These are phyloP conservation scores for Aspergillus floridensis DNA, from an alignment of 2,329 filamentous ascomycete genomes.

Conservation along the genomic window DNA sequence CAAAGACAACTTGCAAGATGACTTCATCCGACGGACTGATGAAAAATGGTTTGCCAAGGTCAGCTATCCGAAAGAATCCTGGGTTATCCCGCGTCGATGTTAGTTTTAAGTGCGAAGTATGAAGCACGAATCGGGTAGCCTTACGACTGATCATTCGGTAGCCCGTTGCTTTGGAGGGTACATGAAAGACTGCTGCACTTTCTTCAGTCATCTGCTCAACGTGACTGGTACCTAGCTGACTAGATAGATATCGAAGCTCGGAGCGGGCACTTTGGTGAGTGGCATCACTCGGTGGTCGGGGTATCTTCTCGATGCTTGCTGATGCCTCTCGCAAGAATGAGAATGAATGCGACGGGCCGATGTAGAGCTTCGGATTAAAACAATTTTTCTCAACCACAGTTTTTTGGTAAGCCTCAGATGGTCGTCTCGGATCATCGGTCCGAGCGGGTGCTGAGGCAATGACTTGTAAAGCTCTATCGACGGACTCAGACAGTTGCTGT, in stretches of 20 bases:
- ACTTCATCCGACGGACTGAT: not conserved
- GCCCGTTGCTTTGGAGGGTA: not conserved
- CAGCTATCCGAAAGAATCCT: not conserved
- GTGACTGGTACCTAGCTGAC: not conserved
- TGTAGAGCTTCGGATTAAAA: not conserved
- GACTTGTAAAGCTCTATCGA: not conserved
- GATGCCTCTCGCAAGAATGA: not conserved
- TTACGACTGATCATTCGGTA: slow-evolving; percentile 1
- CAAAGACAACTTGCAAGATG: slow-evolving; percentile 11
- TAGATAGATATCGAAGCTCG: not conserved
- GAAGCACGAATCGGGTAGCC: not conserved
- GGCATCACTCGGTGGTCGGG: not conserved
- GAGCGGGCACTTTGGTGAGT: not conserved
- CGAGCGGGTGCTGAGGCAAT: not conserved
- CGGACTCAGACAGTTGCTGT: not conserved
- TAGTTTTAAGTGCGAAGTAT: not conserved
- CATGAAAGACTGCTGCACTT: not conserved
- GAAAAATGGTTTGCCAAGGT: not conserved
- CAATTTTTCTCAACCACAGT: not conserved
- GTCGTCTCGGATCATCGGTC: not conserved
- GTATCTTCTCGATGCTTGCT: not conserved
- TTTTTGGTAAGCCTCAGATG: not conserved
- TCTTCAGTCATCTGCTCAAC: not conserved
- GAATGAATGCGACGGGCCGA: not conserved
- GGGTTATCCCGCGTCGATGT: not conserved